phyloP scores from a whole-genome alignment of 2,329 filamentous ascomycete species.

The Aspergillus jensenii region DNA sequence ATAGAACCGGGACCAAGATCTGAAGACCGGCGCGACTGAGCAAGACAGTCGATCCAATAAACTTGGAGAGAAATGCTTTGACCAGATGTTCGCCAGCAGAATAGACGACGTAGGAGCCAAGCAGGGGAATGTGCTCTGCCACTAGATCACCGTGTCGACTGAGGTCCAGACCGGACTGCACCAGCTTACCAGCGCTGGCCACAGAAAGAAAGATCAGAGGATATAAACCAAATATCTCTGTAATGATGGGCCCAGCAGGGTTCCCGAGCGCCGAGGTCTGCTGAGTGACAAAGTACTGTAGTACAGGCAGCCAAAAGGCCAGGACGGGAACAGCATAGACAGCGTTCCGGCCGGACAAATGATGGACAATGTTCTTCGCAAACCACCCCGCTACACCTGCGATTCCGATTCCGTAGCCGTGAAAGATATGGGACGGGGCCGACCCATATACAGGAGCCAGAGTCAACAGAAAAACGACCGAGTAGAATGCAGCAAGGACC shows the following conservation, averaged over 20 bases:
- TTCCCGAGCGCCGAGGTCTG: conserved; percentile 67
- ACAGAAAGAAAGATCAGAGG: conserved; percentile 66
- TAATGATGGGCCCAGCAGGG: conserved; percentile 70
- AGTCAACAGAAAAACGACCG: conserved; percentile 58
- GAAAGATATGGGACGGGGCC: conserved; percentile 72
- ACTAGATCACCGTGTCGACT: conserved; percentile 56
- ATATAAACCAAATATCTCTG: conserved; percentile 71
- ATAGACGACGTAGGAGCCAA: conserved; percentile 67
- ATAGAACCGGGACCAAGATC: conserved; percentile 63
- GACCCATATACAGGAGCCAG: conserved; percentile 87
- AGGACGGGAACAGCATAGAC: conserved; percentile 65
- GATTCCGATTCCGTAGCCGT: conserved; percentile 64
- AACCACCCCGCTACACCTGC: conserved; percentile 73
- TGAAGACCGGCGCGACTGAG: conserved; percentile 73
- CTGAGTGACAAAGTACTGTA: conserved; percentile 70
- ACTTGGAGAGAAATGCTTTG: conserved; percentile 42
- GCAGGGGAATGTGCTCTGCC: conserved; percentile 63
- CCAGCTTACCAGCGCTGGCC: conserved; percentile 61
- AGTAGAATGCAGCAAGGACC: conserved; percentile 40
- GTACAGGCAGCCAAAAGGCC: conserved; percentile 70
- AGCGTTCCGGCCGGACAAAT: conserved; percentile 50
- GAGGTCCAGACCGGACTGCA: conserved; percentile 61
- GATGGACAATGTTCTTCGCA: conserved; percentile 55
- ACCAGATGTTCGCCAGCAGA: conserved; percentile 47
- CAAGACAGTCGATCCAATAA: conserved; percentile 62